Evolutionary conservation across 345 rosid genomes (phyloP), one percentile per base, ranked within the genome.

Genomic region (Noccaea caerulescens): DNA sequence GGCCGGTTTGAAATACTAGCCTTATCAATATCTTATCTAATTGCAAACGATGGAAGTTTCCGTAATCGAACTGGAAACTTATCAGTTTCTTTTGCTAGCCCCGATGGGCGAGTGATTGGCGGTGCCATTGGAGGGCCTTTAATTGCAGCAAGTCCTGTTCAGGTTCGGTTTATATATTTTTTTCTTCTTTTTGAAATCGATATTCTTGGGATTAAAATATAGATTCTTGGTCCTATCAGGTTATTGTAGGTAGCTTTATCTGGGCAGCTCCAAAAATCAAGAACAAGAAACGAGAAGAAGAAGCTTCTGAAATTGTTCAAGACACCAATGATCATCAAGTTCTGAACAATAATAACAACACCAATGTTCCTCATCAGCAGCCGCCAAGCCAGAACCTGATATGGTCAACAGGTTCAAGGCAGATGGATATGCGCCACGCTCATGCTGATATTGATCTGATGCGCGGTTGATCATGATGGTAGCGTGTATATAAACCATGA

Each of bases 41-140:
- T 81, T 32, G 73, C 87, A 12, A 80, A 61, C 27, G 75, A 73
- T 36, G 76, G 84, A 20, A 82, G 90, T 41, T 71, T 87, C 23
- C 84, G 75, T 53, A 77, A 87, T 61, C 81, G 84, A 80, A 77
- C 81, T 63, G 99, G 93, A 54, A 88, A 88, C 69, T 76, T 94
- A 34, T 89, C 92, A 70, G 91, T 89, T 68, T 91, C 95, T 18
- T 90, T 94, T 60, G 97, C 98, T 53, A 88, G 96, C 72, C 93
- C 98, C 0, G 96, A 91, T 68, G 99, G 99, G 9, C 93, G 85
- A 16, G 93, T 94, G 72, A 84, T 94, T 65, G 99, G 99, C 12
- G 99, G 99, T 68, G 90, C 89, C 32, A 90, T 91, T 49, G 90
- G 95, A 14, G 99, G 96, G 44, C 79, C 89, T 82, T 95, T 94